Percentiles rank a stretch among this genome's conserved stretches.
These are phyloP conservation scores for Curvularia hawaiiensis DNA, from an alignment of 2,329 filamentous ascomycete species.

Conservation along the genomic window DNA sequence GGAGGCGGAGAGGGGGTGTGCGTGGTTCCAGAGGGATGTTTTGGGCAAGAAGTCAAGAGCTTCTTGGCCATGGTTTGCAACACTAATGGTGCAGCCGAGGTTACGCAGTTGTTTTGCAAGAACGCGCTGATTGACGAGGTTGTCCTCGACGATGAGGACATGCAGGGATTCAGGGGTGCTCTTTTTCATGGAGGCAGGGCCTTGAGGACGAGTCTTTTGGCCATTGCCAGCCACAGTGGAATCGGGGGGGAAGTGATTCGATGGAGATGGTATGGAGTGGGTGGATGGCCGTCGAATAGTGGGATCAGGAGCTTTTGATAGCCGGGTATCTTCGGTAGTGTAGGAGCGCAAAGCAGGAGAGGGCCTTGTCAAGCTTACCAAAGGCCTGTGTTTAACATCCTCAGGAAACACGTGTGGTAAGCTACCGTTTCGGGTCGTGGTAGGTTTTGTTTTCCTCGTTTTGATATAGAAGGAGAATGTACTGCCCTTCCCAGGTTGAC, in stretches of 20 bases:
- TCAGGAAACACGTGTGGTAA: conserved; percentile 26
- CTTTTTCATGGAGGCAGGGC: conserved; percentile 15
- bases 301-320: conserved; percentile 1
- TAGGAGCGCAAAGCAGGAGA: conserved; percentile 8
- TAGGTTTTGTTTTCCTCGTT: conserved; percentile 21
- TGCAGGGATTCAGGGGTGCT: conserved; percentile 22
- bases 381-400: conserved; percentile 27
- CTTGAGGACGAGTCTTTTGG: conserved; percentile 11
- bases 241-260: background rate
- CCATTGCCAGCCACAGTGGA: background rate
- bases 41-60: conserved; percentile 41
- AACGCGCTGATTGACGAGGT: conserved; percentile 50
- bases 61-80: conserved; percentile 49
- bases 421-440: conserved; percentile 21
- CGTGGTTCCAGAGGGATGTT: conserved; percentile 32
- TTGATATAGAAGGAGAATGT: conserved; percentile 44
- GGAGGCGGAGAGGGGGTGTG: background rate
- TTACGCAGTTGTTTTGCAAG: conserved; percentile 48
- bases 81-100: conserved; percentile 43
- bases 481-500: conserved; percentile 30
- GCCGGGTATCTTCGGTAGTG: background rate
- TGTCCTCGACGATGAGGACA: conserved; percentile 47
- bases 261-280: background rate
- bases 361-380: conserved; percentile 10
- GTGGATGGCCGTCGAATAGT: conserved; percentile 1